Evolutionary conservation across 345 rosid species (phyloP).

Genomic region (Melaleuca quinquenervia): DNA sequence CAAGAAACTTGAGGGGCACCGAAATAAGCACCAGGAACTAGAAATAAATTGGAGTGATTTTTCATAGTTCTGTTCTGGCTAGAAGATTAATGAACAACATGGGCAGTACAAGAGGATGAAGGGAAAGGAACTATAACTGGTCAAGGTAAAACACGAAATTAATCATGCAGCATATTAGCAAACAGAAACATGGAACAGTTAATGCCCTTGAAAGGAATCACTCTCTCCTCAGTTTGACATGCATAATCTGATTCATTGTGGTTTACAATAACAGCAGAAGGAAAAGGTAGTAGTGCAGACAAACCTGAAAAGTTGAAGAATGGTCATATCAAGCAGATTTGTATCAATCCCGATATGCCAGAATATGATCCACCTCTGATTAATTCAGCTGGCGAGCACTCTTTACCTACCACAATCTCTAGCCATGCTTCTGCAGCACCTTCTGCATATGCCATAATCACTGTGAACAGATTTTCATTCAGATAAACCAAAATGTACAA

Average conservation of each 20-base stretch:
- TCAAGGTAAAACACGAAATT: neutral
- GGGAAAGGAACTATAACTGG: neutral
- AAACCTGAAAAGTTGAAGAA: neutral
- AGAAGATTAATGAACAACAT: neutral
- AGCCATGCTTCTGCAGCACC: neutral
- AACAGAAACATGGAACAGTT: neutral
- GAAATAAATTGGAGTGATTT: neutral
- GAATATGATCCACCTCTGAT: neutral
- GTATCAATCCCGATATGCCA: neutral
- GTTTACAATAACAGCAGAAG: neutral
- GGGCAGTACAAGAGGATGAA: neutral
- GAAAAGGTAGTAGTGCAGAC: neutral
- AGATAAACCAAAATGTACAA: neutral
- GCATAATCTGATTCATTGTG: neutral
- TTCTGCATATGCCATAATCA: neutral
- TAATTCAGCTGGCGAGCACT: neutral
- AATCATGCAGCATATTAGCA: slow-evolving; percentile 23
- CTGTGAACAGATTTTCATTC: neutral
- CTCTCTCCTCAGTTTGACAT: neutral
- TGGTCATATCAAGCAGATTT: neutral
- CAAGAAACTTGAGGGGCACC: neutral
- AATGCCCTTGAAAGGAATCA: neutral
- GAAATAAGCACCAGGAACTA: neutral
- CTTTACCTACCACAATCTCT: neutral
- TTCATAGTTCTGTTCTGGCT: neutral